Evolutionary conservation across 371 early-diverging fungal species (phyloP).

Genomic region (Mucor irregularis): DNA sequence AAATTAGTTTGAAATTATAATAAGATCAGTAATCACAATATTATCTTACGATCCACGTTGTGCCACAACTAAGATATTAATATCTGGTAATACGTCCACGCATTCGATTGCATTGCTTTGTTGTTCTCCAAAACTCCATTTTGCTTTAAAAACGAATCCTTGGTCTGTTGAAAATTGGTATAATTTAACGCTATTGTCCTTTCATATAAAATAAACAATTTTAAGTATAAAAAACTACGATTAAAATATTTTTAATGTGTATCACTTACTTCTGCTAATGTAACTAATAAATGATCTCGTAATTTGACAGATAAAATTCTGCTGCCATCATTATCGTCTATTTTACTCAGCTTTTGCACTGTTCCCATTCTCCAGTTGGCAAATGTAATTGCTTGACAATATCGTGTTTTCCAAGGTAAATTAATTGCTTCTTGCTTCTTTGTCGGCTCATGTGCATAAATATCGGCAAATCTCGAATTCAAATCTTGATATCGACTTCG

Average conservation of each 20-base stretch:
- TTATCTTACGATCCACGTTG: conserved; percentile 54
- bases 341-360: conserved; percentile 33
- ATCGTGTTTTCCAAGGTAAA: conserved; percentile 37
- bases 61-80: conserved; percentile 46
- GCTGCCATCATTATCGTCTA: conserved; percentile 23
- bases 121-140: conserved; percentile 41
- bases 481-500: conserved; percentile 24
- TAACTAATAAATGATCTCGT: conserved; percentile 27
- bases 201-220: background rate
- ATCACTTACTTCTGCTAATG: conserved; percentile 38
- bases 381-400: conserved; percentile 39
- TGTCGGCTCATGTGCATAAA: conserved; percentile 30
- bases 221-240: background rate
- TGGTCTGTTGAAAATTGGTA: conserved; percentile 29
- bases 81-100: conserved; percentile 45
- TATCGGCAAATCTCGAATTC: conserved; percentile 30
- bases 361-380: conserved; percentile 48
- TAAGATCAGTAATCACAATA: too few relatives aligned
- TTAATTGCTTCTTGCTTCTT: background rate
- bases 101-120: conserved; percentile 37
- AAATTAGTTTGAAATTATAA: too few relatives aligned
- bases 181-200: conserved; percentile 40
- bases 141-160: conserved; percentile 27
- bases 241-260: too few relatives aligned
- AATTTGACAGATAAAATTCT: conserved; percentile 43